phyloP scores from a whole-genome alignment of 192 early-diverging fungal genomes.

The Chytriomyces sp. region DNA sequence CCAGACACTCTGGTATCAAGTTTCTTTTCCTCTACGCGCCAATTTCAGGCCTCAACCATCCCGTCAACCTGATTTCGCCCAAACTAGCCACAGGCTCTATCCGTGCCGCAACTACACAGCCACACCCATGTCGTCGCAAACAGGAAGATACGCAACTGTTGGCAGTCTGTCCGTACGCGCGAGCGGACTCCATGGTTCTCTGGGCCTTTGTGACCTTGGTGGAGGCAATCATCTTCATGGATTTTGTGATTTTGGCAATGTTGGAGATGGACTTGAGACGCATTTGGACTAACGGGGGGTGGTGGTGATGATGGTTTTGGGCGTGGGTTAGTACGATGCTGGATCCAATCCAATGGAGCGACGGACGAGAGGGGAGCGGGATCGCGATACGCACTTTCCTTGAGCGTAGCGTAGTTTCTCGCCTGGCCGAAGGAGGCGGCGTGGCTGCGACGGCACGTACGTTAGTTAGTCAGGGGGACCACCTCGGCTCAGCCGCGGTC shows the following conservation, averaged over 20 bases:
- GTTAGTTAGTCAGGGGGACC: background rate
- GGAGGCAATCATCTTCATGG: slow-evolving; percentile 99
- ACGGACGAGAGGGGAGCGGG: background rate
- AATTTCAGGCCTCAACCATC: no score
- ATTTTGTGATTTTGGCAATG: slow-evolving; percentile 99
- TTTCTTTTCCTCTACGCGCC: no score
- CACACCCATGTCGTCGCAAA: no score
- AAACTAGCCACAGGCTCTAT: no score
- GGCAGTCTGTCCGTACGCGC: slow-evolving; percentile 68
- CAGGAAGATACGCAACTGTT: slow-evolving; percentile 52
- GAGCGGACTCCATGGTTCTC: slow-evolving; percentile 85
- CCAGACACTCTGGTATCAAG: no score
- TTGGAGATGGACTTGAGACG: slow-evolving; percentile 95
- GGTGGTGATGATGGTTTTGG: no score
- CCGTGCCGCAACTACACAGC: no score
- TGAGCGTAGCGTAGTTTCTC: slow-evolving; percentile 31
- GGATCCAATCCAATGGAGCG: background rate
- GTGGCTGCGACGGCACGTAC: background rate
- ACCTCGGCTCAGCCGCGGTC: background rate
- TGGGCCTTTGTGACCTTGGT: slow-evolving; percentile 95
- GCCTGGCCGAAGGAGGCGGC: slow-evolving; percentile 13
- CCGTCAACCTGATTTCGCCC: no score
- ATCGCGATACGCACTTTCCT: slow-evolving; percentile 24
- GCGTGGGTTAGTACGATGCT: no score
- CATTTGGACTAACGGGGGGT: slow-evolving; percentile 69